phyloP scores from a whole-genome alignment of 1,284 basidiomycete species.

The Pholiota adiposa region DNA sequence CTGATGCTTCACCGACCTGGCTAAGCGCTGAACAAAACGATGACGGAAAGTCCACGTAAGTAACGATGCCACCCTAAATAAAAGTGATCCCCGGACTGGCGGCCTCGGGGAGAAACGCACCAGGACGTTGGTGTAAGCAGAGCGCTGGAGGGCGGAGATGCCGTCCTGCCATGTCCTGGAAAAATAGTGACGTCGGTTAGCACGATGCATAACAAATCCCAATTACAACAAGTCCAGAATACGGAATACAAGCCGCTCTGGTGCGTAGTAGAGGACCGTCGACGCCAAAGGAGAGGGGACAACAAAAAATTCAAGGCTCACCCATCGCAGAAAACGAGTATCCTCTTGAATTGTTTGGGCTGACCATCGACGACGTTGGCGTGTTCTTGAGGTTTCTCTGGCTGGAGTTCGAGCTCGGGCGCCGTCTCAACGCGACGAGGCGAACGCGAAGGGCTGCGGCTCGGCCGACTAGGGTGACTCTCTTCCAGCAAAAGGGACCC shows the following conservation, averaged over 20 bases:
- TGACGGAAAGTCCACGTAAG: background rate
- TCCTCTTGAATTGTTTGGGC: conserved; percentile 50
- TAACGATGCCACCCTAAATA: background rate
- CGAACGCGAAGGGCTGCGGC: conserved; percentile 29
- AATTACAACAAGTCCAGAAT: background rate
- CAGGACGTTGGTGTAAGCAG: conserved; percentile 66
- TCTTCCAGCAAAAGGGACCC: background rate
- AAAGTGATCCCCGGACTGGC: background rate
- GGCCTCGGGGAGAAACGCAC: conserved; percentile 37
- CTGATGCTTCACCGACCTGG: conserved; percentile 6
- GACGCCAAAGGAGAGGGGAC: background rate
- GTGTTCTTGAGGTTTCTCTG: background rate
- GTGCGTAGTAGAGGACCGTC: background rate
- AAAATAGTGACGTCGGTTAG: conserved; percentile 5
- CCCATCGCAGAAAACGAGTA: conserved; percentile 77
- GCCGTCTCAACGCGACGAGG: conserved; percentile 31
- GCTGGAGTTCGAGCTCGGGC: conserved; percentile 16
- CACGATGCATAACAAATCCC: background rate
- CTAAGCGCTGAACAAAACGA: background rate
- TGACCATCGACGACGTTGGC: background rate
- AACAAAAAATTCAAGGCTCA: conserved; percentile 30
- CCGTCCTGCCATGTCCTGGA: conserved; percentile 54
- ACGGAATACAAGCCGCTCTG: background rate
- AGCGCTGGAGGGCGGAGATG: conserved; percentile 50
- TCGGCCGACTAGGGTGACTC: background rate